A percentile compares a stretch with the other conserved stretches of the same genome.
Evolutionary conservation across 2,329 filamentous ascomycete genomes (phyloP).

Genomic region (Cytospora paraplurivora): DNA sequence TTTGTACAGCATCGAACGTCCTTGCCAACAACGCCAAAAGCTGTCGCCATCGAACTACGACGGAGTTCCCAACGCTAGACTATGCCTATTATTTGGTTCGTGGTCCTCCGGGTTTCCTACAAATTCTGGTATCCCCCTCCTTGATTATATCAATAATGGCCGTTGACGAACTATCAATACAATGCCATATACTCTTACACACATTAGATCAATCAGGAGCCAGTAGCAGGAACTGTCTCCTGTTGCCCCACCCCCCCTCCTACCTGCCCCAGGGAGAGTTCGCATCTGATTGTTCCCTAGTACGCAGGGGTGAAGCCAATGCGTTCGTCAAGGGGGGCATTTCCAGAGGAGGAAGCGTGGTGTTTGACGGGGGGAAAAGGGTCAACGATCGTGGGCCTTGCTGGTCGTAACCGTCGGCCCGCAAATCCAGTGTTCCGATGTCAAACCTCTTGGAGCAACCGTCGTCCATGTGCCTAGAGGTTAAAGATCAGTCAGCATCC

Average conservation of each 20-base stretch:
- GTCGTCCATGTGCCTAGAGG: conserved; percentile 70
- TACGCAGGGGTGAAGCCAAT: neutral
- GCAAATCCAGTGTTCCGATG: conserved; percentile 54
- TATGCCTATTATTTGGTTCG: neutral
- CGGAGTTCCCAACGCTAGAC: neutral
- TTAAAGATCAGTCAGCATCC: conserved; percentile 7
- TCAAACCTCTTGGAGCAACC: conserved; percentile 71
- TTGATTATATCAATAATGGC: neutral
- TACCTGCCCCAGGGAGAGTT: conserved; percentile 14
- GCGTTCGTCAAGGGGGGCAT: conserved; percentile 34
- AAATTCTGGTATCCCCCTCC: too few species aligned
- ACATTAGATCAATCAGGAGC: neutral
- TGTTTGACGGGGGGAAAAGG: neutral
- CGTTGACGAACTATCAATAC: neutral
- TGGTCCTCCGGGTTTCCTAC: too few species aligned
- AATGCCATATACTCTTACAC: neutral
- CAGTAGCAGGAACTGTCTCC: neutral
- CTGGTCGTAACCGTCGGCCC: conserved; percentile 38
- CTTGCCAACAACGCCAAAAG: neutral
- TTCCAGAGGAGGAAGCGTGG: conserved; percentile 36
- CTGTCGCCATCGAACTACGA: neutral
- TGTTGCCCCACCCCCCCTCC: neutral
- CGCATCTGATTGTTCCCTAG: conserved; percentile 4
- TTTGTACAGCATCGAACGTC: neutral
- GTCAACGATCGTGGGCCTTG: conserved; percentile 25